phyloP scores from a whole-genome alignment of 73 alveolate species.

The Breviolum minutum region DNA sequence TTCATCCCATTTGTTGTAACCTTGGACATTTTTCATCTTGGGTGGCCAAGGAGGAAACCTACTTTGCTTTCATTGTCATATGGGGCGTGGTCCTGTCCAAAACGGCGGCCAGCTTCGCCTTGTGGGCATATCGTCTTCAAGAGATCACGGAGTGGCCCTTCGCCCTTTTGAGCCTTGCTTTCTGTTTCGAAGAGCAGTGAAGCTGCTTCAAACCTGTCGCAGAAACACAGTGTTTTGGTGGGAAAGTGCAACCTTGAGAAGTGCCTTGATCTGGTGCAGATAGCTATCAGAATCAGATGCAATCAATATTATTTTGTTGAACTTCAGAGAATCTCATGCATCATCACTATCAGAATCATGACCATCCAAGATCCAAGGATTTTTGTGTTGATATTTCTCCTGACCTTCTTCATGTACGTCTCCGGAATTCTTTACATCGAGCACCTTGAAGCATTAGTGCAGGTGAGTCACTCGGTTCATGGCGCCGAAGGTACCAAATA shows the following conservation, averaged over 20 bases:
- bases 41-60: constrained; percentile 40
- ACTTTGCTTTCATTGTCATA: constrained; percentile 55
- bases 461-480: background rate
- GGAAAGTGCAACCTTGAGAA: too few species aligned
- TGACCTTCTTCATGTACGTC: constrained; percentile 52
- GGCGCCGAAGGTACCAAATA: too few species aligned
- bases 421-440: constrained; percentile 55
- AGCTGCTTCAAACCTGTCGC: too few species aligned
- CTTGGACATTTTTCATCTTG: too few species aligned
- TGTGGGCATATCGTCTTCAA: constrained; percentile 77
- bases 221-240: too few species aligned
- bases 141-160: constrained; percentile 88
- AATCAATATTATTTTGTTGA: too few species aligned
- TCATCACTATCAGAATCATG: too few species aligned
- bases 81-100: constrained; percentile 79
- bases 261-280: too few species aligned
- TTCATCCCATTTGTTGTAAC: too few species aligned
- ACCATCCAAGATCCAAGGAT: background rate
- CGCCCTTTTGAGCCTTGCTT: constrained; percentile 45
- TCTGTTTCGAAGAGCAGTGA: too few species aligned
- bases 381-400: constrained; percentile 50
- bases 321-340: too few species aligned
- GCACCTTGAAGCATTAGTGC: background rate
- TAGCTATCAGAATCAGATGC: too few species aligned
- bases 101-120: constrained; percentile 50